Conservation (phyloP, 331 rosid genomes). For the Phaseolus coccineus region DNA sequence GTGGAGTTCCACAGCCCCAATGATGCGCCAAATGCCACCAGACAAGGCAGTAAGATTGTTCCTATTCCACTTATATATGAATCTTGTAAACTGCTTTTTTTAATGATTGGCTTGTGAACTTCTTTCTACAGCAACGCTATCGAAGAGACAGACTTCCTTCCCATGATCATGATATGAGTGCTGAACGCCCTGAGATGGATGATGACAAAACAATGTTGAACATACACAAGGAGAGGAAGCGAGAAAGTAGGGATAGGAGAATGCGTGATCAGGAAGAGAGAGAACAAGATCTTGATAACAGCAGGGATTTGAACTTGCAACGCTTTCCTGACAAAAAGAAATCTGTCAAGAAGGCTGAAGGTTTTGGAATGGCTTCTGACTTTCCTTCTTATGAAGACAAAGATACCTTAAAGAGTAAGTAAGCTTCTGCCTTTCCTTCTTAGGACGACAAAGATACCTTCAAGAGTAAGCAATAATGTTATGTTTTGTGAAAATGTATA, state of each 20-base stretch:
- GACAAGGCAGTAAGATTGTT: slow-evolving; percentile 63
- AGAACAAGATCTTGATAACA: slow-evolving; percentile 73
- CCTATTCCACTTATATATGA: slow-evolving; percentile 2
- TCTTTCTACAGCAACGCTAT: slow-evolving; percentile 65
- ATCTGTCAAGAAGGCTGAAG: slow-evolving; percentile 76
- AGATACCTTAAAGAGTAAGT: slow-evolving; percentile 72
- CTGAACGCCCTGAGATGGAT: slow-evolving; percentile 77
- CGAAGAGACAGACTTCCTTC: slow-evolving; percentile 72
- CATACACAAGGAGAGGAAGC: slow-evolving; percentile 75
- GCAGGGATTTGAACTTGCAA: slow-evolving; percentile 67
- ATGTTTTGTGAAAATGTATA: slow-evolving; percentile 18
- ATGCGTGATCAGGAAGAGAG: slow-evolving; percentile 75
- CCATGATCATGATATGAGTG: slow-evolving; percentile 77
- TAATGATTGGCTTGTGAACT: slow-evolving; percentile 38
- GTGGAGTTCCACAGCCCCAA: slow-evolving; percentile 68
- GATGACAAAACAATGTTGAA: slow-evolving; percentile 77
- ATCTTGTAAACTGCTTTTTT: slow-evolving; percentile 33
- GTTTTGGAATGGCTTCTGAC: slow-evolving; percentile 64
- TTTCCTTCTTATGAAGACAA: slow-evolving; percentile 71
- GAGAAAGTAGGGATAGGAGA: slow-evolving; percentile 73
- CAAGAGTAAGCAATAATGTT: slow-evolving; percentile 59
- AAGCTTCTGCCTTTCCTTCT: slow-evolving; percentile 57
- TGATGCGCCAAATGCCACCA: slow-evolving; percentile 62
- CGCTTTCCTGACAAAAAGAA: slow-evolving; percentile 75
- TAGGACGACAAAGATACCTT: slow-evolving; percentile 74